Evolutionary conservation across 345 rosid genomes (phyloP).

Genomic region (Brassica incana): DNA sequence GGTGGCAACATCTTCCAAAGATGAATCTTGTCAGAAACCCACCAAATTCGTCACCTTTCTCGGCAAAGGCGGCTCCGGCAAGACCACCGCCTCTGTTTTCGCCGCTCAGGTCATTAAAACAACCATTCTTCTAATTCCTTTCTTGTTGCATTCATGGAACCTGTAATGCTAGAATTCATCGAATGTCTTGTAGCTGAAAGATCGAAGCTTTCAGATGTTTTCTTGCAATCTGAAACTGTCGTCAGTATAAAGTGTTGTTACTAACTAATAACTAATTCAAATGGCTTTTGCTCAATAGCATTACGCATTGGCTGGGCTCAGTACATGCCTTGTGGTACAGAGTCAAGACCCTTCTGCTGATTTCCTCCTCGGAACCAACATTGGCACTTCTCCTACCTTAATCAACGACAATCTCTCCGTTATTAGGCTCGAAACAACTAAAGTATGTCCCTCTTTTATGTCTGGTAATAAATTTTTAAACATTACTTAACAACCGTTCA

Average conservation of each 20-base stretch:
- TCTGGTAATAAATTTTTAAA: background rate
- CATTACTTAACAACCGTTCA: slow-evolving; percentile 14
- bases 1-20: slow-evolving; percentile 33
- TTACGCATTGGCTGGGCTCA: slow-evolving; percentile 74
- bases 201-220: background rate
- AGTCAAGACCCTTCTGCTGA: slow-evolving; percentile 82
- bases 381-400: slow-evolving; percentile 58
- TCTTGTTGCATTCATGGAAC: background rate
- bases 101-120: slow-evolving; percentile 67
- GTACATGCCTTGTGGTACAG: slow-evolving; percentile 75
- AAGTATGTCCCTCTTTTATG: slow-evolving; percentile 36
- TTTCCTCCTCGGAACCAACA: slow-evolving; percentile 69
- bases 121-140: background rate
- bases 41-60: slow-evolving; percentile 68
- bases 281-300: slow-evolving; percentile 43
- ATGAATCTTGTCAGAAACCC: slow-evolving; percentile 33
- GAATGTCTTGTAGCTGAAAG: background rate
- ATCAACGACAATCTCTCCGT: slow-evolving; percentile 66
- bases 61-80: slow-evolving; percentile 94
- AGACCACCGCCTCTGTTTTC: slow-evolving; percentile 78
- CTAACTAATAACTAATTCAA: background rate
- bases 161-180: no score
- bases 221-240: background rate
- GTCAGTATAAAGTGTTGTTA: background rate
- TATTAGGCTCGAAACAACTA: slow-evolving; percentile 73